Conservation (phyloP, 257 asterid genomes). For the Solanum neorickii region DNA sequence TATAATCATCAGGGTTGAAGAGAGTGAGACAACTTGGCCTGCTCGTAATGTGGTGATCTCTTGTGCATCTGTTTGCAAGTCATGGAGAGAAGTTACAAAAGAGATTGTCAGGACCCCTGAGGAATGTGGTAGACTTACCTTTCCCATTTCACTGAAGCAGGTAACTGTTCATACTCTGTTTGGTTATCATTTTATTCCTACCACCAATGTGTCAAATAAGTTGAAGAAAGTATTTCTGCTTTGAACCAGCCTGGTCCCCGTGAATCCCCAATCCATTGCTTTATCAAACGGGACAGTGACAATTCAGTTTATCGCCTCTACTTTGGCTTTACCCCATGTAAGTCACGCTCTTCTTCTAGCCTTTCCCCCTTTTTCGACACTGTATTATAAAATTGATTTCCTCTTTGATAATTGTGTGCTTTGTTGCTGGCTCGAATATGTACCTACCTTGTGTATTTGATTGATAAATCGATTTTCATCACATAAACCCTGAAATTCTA, state of each 20-base stretch:
- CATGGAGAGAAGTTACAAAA: conserved; percentile 86
- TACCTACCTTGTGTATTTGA: background rate
- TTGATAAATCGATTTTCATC: background rate
- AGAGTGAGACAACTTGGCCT: conserved; percentile 88
- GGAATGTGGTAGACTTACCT: background rate
- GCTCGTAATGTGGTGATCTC: conserved; percentile 63
- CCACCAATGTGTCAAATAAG: background rate
- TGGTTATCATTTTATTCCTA: background rate
- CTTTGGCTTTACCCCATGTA: conserved; percentile 33
- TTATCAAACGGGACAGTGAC: conserved; percentile 60
- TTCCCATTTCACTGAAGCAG: conserved; percentile 52
- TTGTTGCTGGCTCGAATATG: background rate
- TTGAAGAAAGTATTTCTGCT: background rate
- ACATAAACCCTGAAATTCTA: background rate
- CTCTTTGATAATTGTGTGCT: background rate
- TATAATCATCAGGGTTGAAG: conserved; percentile 68
- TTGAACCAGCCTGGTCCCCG: conserved; percentile 58
- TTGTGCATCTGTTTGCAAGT: conserved; percentile 85
- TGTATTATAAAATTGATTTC: background rate
- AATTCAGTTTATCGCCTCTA: conserved; percentile 47
- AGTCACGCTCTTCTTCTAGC: background rate
- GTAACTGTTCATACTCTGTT: conserved; percentile 15
- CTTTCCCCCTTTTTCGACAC: background rate
- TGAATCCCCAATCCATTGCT: conserved; percentile 62
- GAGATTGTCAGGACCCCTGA: conserved; percentile 81